phyloP scores from a whole-genome alignment of 2,329 filamentous ascomycete species.

The Setomelanomma holmii region DNA sequence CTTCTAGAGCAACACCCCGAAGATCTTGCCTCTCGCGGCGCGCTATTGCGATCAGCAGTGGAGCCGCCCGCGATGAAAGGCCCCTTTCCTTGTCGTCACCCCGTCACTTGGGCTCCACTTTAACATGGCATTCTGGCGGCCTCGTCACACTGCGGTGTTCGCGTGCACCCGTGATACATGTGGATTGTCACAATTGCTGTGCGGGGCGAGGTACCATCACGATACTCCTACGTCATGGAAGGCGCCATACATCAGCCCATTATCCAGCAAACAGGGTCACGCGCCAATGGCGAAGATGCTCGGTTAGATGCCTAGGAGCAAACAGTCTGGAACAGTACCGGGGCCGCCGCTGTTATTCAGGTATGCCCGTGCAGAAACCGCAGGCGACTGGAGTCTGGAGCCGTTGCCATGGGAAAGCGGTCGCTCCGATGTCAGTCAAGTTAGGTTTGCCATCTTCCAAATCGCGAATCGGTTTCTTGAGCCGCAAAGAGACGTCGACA shows the following conservation, averaged over 20 bases:
- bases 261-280: not conserved
- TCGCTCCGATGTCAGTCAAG: not conserved
- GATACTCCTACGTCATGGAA: conserved; percentile 21
- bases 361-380: not conserved
- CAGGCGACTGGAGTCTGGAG: not conserved
- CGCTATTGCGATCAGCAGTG: conserved; percentile 27
- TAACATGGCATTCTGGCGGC: conserved; percentile 10
- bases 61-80: conserved; percentile 16
- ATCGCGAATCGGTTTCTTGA: not conserved
- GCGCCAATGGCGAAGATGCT: not conserved
- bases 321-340: not conserved
- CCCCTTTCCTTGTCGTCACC: conserved; percentile 31
- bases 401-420: not conserved
- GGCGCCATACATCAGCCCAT: conserved; percentile 13
- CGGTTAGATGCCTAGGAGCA: not conserved
- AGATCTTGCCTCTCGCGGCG: conserved; percentile 11
- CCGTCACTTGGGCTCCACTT: conserved; percentile 16
- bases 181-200: not conserved
- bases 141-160: conserved; percentile 4
- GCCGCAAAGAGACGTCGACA: not conserved
- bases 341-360: not conserved
- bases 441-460: not conserved
- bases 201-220: conserved; percentile 1
- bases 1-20: conserved; percentile 5
- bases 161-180: not conserved